Evolutionary conservation across 2,329 filamentous ascomycete genomes (phyloP).

Genomic region (Thelonectria rubi): DNA sequence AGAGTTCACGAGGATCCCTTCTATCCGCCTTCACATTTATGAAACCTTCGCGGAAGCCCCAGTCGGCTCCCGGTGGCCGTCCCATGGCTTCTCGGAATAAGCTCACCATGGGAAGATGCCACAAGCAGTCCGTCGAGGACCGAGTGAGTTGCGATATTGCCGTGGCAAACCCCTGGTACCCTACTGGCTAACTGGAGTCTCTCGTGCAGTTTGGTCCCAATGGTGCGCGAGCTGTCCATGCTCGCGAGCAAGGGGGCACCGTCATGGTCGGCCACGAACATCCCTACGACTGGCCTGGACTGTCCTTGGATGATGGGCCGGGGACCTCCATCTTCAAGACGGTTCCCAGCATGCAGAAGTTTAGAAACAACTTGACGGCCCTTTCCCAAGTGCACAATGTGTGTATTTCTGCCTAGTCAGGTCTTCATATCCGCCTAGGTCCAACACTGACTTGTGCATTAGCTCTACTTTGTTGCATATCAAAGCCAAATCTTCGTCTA

Average conservation of each 20-base stretch:
- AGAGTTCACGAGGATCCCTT: no score
- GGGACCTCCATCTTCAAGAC: conserved; percentile 40
- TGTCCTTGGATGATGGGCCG: conserved; percentile 38
- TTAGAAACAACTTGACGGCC: conserved; percentile 65
- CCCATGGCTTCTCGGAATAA: conserved; percentile 5
- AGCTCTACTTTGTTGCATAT: conserved; percentile 71
- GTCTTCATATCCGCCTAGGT: neutral
- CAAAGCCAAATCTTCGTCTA: conserved; percentile 66
- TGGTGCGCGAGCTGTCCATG: conserved; percentile 46
- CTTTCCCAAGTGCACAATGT: conserved; percentile 68
- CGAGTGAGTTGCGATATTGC: conserved; percentile 43
- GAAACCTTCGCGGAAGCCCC: no score
- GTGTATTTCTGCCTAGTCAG: conserved; percentile 21
- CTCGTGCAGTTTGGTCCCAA: conserved; percentile 49
- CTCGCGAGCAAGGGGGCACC: conserved; percentile 47
- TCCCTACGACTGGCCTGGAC: conserved; percentile 44
- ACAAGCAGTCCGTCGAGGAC: conserved; percentile 49
- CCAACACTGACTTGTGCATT: conserved; percentile 23
- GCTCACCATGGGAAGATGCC: conserved; percentile 48
- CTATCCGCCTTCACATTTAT: no score
- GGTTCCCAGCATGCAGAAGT: conserved; percentile 49
- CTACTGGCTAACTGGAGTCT: conserved; percentile 18
- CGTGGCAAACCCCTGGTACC: neutral
- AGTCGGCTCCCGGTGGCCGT: conserved; percentile 1
- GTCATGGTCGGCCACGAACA: conserved; percentile 36